phyloP scores from a whole-genome alignment of 1,284 basidiomycete species.

The Abortiporus biennis region DNA sequence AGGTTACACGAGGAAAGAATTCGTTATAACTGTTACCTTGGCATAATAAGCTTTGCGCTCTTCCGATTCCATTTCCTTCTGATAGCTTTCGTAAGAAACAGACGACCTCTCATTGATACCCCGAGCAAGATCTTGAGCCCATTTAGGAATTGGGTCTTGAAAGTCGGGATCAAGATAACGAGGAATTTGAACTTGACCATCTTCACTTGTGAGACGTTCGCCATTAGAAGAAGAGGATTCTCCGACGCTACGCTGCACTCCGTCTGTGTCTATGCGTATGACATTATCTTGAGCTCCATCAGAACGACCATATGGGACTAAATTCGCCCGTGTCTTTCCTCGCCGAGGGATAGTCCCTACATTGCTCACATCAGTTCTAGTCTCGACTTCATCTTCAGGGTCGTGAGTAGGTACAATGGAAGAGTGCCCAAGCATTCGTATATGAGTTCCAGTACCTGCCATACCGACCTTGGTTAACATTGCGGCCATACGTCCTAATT shows the following conservation, averaged over 20 bases:
- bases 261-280: neutral
- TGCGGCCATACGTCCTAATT: slow-evolving; percentile 44
- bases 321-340: neutral
- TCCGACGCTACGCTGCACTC: neutral
- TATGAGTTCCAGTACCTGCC: slow-evolving; percentile 24
- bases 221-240: neutral
- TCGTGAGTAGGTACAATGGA: slow-evolving; percentile 1
- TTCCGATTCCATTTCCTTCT: slow-evolving; percentile 22
- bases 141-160: slow-evolving; percentile 13
- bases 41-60: slow-evolving; percentile 41
- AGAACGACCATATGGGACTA: slow-evolving; percentile 1
- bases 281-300: neutral
- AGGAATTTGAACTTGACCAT: neutral
- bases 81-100: slow-evolving; percentile 19
- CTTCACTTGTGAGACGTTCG: neutral
- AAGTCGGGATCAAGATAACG: slow-evolving; percentile 7
- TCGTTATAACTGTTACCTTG: slow-evolving; percentile 30
- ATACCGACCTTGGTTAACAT: slow-evolving; percentile 44
- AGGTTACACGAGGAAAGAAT: neutral
- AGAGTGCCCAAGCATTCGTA: slow-evolving; percentile 14
- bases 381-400: neutral
- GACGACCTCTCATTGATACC: slow-evolving; percentile 10
- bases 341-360: neutral
- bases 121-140: slow-evolving; percentile 17
- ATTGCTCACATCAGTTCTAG: neutral